Evolutionary conservation across 2,329 filamentous ascomycete species (phyloP), one percentile per base, ranked within the genome.

Genomic region (Talaromyces pinophilus): DNA sequence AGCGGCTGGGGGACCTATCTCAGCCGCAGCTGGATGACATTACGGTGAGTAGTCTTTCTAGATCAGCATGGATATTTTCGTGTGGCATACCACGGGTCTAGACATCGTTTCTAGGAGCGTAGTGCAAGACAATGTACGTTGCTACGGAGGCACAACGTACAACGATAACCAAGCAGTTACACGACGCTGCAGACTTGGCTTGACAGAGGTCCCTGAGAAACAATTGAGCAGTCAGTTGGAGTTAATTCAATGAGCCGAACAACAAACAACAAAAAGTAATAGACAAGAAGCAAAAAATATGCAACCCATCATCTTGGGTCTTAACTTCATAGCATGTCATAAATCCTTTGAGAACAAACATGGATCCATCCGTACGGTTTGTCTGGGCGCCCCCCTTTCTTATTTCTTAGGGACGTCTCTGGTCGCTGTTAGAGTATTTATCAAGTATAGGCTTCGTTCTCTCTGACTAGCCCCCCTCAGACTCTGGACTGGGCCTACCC

Each of bases 1-100:
- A 48, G 7, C 10, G n/a, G 30, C 30, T 8, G 30, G 30, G 8
- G 30, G 30, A 33, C n/a, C 44, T 22, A 25, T 52, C 48, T 52
- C 48, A 52, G 48, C 48, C 48, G 48, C 48, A 52, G 48, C 48
- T 15, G 48, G 44, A 48, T 13, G 44, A n/a, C n/a, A 48, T 19
- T 48, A 19, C 44, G 22, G 19, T 11, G 19, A 22, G 44, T 22
- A 42, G 40, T 42, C 5, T 48, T 5, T 13, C 11, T n/a, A 44
- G 17, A 44, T 44, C 6, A n/a, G 40, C 40, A 44, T 44, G 40
- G 40, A n/a, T 44, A 19, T 19, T 44, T 19, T 50, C 30, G 30
- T 33, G 46, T 50, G 46, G 19, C 10, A 50, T 10, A 15, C 42
- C n/a, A 44, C 17, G 42, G 42, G n/a, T n/a, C 17, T 10, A 44